Evolutionary conservation across 306 rosid genomes (phyloP).

Genomic region (cucumber (Cucumis sativus)): DNA sequence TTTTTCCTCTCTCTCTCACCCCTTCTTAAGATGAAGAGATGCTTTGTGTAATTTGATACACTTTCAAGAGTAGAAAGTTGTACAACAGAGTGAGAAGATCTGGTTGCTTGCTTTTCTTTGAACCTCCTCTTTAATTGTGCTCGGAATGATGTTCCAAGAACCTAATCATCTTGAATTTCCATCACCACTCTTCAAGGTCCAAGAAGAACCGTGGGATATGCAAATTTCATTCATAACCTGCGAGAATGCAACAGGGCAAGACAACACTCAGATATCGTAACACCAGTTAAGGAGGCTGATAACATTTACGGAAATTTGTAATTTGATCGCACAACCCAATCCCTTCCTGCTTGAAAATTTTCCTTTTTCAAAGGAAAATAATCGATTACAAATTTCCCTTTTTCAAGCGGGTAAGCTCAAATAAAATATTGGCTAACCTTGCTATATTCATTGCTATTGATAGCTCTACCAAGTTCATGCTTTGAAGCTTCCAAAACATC

Average conservation of each 20-base stretch:
- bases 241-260: not conserved
- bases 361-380: not conserved
- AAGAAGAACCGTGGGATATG: slow-evolving; percentile 42
- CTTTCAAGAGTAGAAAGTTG: not conserved
- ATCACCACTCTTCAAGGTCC: slow-evolving; percentile 62
- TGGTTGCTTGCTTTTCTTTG: not conserved
- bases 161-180: slow-evolving; percentile 26
- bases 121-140: too few species aligned
- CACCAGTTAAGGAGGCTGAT: not conserved
- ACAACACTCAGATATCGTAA: not conserved
- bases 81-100: not conserved
- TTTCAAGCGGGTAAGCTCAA: not conserved
- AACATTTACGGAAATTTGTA: not conserved
- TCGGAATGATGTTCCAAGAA: not conserved
- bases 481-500: slow-evolving; percentile 61
- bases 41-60: not conserved
- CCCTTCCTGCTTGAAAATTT: too few species aligned
- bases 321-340: not conserved
- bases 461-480: slow-evolving; percentile 43
- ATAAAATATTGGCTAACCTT: slow-evolving; percentile 39
- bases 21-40: not conserved
- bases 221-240: slow-evolving; percentile 85
- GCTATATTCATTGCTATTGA: slow-evolving; percentile 45
- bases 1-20: not conserved
- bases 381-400: not conserved